Evolutionary conservation across 805 yeast genomes (phyloP).

Genomic region (Spencermartinsiella europaea): DNA sequence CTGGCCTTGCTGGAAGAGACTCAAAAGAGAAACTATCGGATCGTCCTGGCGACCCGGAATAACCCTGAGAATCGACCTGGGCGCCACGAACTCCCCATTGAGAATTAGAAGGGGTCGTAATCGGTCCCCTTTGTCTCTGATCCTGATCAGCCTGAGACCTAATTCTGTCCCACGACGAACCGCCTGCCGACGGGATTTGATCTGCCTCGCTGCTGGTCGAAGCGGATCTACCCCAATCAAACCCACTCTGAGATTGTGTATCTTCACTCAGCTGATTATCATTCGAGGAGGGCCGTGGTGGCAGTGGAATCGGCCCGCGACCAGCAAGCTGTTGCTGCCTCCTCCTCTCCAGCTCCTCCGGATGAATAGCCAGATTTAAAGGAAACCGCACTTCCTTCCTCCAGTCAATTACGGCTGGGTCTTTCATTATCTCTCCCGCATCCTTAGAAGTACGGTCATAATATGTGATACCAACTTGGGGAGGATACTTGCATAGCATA

Average conservation of each 20-base stretch:
- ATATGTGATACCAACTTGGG: constrained; percentile 20
- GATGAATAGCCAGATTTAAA: constrained; percentile 12
- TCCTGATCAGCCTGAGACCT: constrained; percentile 5
- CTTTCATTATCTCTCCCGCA: constrained; percentile 14
- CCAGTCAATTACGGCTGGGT: constrained; percentile 22
- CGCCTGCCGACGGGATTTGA: background rate
- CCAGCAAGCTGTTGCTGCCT: background rate
- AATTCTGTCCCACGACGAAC: constrained; percentile 18
- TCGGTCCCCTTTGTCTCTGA: background rate
- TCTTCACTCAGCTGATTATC: background rate
- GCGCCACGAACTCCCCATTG: background rate
- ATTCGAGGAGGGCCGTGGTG: background rate
- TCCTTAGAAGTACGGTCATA: constrained; percentile 16
- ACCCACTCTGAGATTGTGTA: background rate
- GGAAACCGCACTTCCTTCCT: constrained; percentile 17
- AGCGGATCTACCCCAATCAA: background rate
- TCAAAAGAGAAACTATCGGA: background rate
- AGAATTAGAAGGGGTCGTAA: background rate
- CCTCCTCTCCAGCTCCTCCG: background rate
- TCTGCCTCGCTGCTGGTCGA: too few species aligned
- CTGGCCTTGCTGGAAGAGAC: background rate
- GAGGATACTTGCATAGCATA: constrained; percentile 16
- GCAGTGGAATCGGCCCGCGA: background rate
- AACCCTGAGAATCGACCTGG: too few species aligned
- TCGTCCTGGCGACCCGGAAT: too few species aligned